These are phyloP conservation scores for Canna indica DNA, from an alignment of 176 grass and related monocot species.

Conservation along the genomic window DNA sequence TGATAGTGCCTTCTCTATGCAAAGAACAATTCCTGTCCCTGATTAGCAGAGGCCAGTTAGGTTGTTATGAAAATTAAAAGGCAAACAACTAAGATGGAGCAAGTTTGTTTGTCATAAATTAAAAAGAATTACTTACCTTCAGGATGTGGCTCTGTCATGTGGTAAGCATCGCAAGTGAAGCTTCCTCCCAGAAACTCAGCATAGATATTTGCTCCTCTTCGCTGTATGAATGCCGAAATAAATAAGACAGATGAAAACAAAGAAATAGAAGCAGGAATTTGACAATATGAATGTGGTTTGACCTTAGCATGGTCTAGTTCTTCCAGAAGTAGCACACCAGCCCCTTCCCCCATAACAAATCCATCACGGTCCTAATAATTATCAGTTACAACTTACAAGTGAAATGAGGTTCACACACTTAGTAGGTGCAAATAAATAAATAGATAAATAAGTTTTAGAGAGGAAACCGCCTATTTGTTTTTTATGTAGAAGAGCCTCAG, in stretches of 20 bases:
- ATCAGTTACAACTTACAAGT: constrained; percentile 12
- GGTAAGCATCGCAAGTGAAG: constrained; percentile 97
- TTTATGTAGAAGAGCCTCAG: not conserved
- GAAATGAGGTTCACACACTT: not conserved
- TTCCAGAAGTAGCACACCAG: constrained; percentile 90
- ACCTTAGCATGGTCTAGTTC: constrained; percentile 99
- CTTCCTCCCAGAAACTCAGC: constrained; percentile 98
- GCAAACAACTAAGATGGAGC: not conserved
- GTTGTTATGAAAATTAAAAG: not conserved
- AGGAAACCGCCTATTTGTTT: too few species aligned
- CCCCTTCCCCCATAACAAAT: constrained; percentile 99
- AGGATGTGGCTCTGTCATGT: constrained; percentile 98
- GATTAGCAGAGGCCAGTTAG: constrained; percentile 17
- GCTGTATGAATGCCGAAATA: constrained; percentile 26
- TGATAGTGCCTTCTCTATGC: constrained; percentile 82
- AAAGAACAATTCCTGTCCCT: constrained; percentile 85
- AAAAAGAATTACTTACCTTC: constrained; percentile 48
- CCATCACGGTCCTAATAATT: constrained; percentile 67
- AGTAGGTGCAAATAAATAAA: not conserved
- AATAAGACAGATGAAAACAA: constrained; percentile 5
- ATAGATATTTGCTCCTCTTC: constrained; percentile 92
- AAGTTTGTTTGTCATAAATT: not conserved
- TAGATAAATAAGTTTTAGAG: not conserved
- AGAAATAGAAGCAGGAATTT: constrained; percentile 11
- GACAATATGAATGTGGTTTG: constrained; percentile 13